These are phyloP conservation scores for Plenodomus tracheiphilus DNA, from an alignment of 2,329 filamentous ascomycete genomes.

Conservation along the genomic window DNA sequence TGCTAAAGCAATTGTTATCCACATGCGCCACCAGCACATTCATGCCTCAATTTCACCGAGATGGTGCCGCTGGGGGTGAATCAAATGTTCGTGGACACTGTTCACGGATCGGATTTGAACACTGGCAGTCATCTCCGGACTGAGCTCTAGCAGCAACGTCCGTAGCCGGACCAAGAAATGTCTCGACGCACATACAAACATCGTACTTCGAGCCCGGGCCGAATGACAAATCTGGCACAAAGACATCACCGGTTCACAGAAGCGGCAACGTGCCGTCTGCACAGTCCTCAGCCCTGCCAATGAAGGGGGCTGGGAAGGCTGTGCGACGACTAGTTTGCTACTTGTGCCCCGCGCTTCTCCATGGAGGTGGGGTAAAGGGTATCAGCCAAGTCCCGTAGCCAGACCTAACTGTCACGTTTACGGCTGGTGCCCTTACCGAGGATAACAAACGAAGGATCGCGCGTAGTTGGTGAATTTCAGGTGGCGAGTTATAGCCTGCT, in stretches of 20 bases:
- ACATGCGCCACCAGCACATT: background rate
- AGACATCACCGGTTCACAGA: background rate
- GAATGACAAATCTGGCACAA: background rate
- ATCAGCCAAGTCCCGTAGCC: conserved; percentile 6
- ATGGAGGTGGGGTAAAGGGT: conserved; percentile 16
- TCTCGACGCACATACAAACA: too few species aligned
- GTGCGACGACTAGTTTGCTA: conserved; percentile 3
- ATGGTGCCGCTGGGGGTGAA: background rate
- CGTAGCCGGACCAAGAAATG: too few species aligned
- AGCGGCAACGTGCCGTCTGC: background rate
- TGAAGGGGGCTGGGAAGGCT: background rate
- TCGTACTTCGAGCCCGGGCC: background rate
- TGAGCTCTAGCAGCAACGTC: background rate
- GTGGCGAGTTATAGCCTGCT: background rate
- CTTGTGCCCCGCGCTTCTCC: conserved; percentile 20
- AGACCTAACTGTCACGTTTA: background rate
- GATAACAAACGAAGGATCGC: background rate
- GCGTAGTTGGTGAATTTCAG: background rate
- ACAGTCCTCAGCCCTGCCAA: background rate
- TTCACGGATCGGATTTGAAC: background rate
- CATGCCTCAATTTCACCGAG: background rate
- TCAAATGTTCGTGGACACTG: background rate
- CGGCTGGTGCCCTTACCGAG: conserved; percentile 4
- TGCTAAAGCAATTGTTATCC: too few species aligned
- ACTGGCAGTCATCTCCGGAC: background rate